Evolutionary conservation across 192 early-diverging fungal genomes (phyloP).

Genomic region (Coemansia sp.): DNA sequence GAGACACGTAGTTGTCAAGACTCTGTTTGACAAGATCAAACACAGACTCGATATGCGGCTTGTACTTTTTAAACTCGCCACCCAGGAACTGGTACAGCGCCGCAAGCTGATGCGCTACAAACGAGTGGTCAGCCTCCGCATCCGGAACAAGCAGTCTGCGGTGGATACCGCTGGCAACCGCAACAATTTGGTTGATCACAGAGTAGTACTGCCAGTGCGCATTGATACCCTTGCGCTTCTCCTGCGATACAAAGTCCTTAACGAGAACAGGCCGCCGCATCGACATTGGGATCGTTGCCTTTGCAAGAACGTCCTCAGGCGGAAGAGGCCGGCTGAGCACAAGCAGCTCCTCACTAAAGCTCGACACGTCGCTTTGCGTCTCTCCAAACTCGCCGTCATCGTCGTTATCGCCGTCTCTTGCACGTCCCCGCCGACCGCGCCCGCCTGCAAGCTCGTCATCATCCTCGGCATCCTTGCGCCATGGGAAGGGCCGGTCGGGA

Average conservation of each 20-base stretch:
- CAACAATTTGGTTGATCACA: slow-evolving; percentile 52
- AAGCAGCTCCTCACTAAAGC: slow-evolving; percentile 46
- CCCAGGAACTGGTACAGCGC: slow-evolving; percentile 55
- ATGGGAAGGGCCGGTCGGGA: slow-evolving; percentile 48
- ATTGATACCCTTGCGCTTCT: slow-evolving; percentile 51
- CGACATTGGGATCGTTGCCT: slow-evolving; percentile 53
- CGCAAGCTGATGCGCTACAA: slow-evolving; percentile 47
- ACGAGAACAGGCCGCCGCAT: slow-evolving; percentile 36
- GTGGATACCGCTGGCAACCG: slow-evolving; percentile 44
- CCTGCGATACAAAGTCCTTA: slow-evolving; percentile 45
- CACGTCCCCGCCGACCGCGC: slow-evolving; percentile 9
- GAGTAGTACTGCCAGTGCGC: slow-evolving; percentile 58
- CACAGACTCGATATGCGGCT: slow-evolving; percentile 39
- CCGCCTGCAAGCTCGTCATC: slow-evolving; percentile 16
- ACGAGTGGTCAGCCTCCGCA: slow-evolving; percentile 35
- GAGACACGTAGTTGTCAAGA: slow-evolving; percentile 9
- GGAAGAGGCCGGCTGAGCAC: slow-evolving; percentile 45
- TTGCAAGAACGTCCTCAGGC: slow-evolving; percentile 43
- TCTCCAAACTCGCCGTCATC: slow-evolving; percentile 21
- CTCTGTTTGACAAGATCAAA: slow-evolving; percentile 43
- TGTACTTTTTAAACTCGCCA: slow-evolving; percentile 57
- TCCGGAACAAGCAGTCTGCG: slow-evolving; percentile 24
- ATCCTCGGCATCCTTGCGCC: slow-evolving; percentile 52
- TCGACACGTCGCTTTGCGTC: slow-evolving; percentile 36
- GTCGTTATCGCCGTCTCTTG: not conserved